phyloP scores from a whole-genome alignment of 352 stramenopile genomes.

The Saprolegnia diclina region DNA sequence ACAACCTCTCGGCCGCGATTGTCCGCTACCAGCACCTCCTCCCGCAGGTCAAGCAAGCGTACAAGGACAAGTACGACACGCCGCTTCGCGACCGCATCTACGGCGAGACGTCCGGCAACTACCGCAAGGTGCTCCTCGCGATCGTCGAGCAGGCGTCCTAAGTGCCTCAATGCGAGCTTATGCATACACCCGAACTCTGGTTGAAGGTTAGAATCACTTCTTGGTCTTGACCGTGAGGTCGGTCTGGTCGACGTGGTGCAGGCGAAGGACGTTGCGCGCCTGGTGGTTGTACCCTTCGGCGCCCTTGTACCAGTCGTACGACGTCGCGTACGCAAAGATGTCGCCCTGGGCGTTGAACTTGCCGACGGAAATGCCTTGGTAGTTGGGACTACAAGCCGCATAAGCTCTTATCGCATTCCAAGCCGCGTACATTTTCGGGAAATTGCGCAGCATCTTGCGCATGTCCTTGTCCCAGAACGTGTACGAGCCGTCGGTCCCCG shows the following conservation, averaged over 20 bases:
- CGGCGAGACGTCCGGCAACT: constrained; percentile 53
- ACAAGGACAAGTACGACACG: constrained; percentile 41
- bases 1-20: constrained; percentile 44
- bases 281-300: constrained; percentile 83
- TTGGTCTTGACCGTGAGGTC: constrained; percentile 96
- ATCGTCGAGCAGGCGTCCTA: constrained; percentile 39
- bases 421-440: constrained; percentile 58
- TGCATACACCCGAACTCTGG: too few relatives aligned
- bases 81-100: constrained; percentile 49
- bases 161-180: too few relatives aligned
- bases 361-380: constrained; percentile 86
- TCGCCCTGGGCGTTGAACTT: constrained; percentile 92
- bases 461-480: constrained; percentile 99
- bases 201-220: constrained; percentile 27
- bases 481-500: constrained; percentile 92
- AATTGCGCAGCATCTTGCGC: constrained; percentile 93
- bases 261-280: constrained; percentile 83
- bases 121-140: constrained; percentile 42
- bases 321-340: constrained; percentile 94
- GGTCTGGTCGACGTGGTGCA: constrained; percentile 88
- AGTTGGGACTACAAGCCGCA: constrained; percentile 39
- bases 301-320: constrained; percentile 97
- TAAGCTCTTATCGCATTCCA: too few relatives aligned
- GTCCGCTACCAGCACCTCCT: constrained; percentile 54
- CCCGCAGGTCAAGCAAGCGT: constrained; percentile 35